A percentile compares a stretch with the other conserved stretches of the same genome.
Conservation (phyloP, 2,329 filamentous ascomycete genomes). For the Fusarium austroafricanum region DNA sequence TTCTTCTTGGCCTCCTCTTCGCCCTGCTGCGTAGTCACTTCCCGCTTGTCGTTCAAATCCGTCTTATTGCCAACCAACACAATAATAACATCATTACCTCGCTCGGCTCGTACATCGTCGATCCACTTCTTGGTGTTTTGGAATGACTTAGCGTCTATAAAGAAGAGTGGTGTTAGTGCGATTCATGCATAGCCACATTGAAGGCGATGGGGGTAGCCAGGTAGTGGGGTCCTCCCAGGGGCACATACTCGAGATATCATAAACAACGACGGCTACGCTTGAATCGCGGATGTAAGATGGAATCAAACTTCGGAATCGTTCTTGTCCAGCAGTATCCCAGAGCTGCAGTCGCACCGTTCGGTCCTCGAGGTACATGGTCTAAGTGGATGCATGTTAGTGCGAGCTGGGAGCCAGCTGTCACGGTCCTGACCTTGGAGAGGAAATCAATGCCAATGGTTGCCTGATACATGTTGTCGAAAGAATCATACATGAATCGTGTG, state of each 20-base stretch:
- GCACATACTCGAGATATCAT: conserved; percentile 87
- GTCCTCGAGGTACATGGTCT: conserved; percentile 99
- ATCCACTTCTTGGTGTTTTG: conserved; percentile 99
- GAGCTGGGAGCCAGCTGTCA: conserved; percentile 16
- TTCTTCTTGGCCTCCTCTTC: conserved; percentile 99
- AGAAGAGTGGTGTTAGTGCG: conserved; percentile 33
- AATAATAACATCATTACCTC: conserved; percentile 98
- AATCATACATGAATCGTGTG: conserved; percentile 99
- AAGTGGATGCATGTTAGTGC: conserved; percentile 32
- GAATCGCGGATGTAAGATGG: conserved; percentile 99
- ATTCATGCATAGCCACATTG: conserved; percentile 25
- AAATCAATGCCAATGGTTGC: conserved; percentile 99
- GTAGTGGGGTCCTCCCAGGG: conserved; percentile 37
- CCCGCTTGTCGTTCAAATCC: conserved; percentile 96
- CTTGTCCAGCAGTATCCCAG: conserved; percentile 98
- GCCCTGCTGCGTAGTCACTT: conserved; percentile 95
- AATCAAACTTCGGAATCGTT: conserved; percentile 95
- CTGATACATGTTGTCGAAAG: conserved; percentile 99
- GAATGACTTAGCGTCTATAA: conserved; percentile 88
- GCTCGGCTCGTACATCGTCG: conserved; percentile 94
- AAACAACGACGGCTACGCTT: conserved; percentile 97
- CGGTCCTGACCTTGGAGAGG: conserved; percentile 82
- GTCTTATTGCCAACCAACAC: conserved; percentile 99
- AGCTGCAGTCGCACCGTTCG: conserved; percentile 96
- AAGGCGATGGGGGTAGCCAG: conserved; percentile 6